These are phyloP conservation scores for Pugionium cornutum DNA, from an alignment of 345 rosid species.

Conservation along the genomic window DNA sequence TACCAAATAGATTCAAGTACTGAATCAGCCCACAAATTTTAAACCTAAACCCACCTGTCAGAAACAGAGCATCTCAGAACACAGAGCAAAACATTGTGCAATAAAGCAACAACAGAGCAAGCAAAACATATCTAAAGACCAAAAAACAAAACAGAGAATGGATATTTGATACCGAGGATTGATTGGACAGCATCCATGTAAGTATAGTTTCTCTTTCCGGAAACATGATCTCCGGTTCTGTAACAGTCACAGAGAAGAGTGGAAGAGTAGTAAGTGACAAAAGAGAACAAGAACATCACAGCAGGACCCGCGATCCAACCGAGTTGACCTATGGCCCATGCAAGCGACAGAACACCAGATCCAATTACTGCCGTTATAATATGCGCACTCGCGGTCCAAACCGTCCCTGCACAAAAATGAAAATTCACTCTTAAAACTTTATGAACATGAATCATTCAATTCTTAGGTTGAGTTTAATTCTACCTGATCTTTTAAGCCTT, in stretches of 20 bases:
- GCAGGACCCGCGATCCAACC: slow-evolving; percentile 90
- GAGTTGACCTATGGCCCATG: slow-evolving; percentile 86
- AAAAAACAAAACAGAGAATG: not conserved
- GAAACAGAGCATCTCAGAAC: slow-evolving; percentile 14
- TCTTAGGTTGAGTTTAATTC: not conserved
- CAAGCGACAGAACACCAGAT: slow-evolving; percentile 79
- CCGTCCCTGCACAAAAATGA: slow-evolving; percentile 49
- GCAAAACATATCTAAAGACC: not conserved
- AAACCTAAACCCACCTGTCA: slow-evolving; percentile 63
- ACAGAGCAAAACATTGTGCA: not conserved
- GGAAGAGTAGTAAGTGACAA: slow-evolving; percentile 68
- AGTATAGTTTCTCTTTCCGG: slow-evolving; percentile 76
- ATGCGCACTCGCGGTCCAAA: slow-evolving; percentile 87
- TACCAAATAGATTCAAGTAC: slow-evolving; percentile 67
- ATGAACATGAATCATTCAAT: slow-evolving; percentile 4
- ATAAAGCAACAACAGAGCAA: not conserved
- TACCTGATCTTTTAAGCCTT: slow-evolving; percentile 64
- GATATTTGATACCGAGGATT: slow-evolving; percentile 54
- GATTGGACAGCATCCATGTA: slow-evolving; percentile 78
- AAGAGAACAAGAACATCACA: slow-evolving; percentile 71
- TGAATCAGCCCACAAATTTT: slow-evolving; percentile 67
- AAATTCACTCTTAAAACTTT: not conserved
- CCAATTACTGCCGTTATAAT: slow-evolving; percentile 85
- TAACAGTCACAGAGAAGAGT: slow-evolving; percentile 70
- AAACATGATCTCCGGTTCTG: slow-evolving; percentile 56